Evolutionary conservation across 2,329 filamentous ascomycete species (phyloP).

Genomic region (Lachnellula willkommii): DNA sequence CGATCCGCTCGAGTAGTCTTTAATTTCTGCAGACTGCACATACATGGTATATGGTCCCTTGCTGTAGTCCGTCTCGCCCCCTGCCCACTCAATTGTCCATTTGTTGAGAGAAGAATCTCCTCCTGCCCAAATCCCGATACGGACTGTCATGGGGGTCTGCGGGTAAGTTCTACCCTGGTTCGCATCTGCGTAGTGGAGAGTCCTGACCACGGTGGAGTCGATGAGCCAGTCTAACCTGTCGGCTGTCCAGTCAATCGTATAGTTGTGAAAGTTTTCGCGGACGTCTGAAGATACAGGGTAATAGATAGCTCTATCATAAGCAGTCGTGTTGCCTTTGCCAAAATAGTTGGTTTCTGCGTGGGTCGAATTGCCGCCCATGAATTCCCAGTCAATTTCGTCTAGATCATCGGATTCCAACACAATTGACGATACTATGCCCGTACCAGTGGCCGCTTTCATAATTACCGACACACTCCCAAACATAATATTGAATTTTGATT

Average conservation of each 20-base stretch:
- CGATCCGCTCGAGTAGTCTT: constrained; percentile 52
- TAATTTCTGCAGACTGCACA: constrained; percentile 58
- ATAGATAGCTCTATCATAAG: constrained; percentile 63
- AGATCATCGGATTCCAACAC: constrained; percentile 80
- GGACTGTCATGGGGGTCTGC: constrained; percentile 68
- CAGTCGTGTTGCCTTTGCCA: constrained; percentile 63
- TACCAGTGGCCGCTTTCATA: constrained; percentile 68
- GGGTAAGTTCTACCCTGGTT: constrained; percentile 60
- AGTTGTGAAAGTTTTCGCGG: constrained; percentile 58
- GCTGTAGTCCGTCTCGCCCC: constrained; percentile 59
- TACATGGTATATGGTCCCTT: constrained; percentile 67
- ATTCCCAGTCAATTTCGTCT: constrained; percentile 74
- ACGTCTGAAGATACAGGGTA: constrained; percentile 55
- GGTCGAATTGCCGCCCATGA: constrained; percentile 45
- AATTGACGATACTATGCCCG: constrained; percentile 72
- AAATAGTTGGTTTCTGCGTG: constrained; percentile 72
- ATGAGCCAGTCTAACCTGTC: constrained; percentile 62
- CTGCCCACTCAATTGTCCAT: constrained; percentile 58
- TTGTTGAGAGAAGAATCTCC: constrained; percentile 55
- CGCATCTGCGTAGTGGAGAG: constrained; percentile 54
- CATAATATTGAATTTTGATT: constrained; percentile 76
- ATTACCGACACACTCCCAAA: constrained; percentile 72
- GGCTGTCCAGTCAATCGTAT: constrained; percentile 65
- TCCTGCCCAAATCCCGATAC: constrained; percentile 59
- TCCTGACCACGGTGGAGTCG: constrained; percentile 60